Conservation (phyloP, 106 monocot species). For the Triglochin maritima region DNA sequence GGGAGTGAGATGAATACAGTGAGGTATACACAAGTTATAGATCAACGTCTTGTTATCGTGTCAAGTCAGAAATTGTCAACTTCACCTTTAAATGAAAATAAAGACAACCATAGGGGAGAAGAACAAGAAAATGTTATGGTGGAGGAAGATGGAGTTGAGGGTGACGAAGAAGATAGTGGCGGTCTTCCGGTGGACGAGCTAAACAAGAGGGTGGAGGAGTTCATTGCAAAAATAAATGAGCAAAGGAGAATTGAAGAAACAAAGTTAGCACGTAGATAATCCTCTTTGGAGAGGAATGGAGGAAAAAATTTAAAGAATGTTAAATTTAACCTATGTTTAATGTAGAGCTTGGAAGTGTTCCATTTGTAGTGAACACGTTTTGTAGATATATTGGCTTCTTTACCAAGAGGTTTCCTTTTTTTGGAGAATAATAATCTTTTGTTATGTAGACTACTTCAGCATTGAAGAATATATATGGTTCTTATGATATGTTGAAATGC, state of each 20-base stretch:
- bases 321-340: too few relatives aligned
- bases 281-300: background rate
- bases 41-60: background rate
- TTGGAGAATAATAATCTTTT: too few relatives aligned
- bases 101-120: background rate
- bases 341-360: too few relatives aligned
- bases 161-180: constrained; percentile 7
- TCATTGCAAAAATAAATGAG: constrained; percentile 55
- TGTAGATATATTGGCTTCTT: too few relatives aligned
- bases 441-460: too few relatives aligned
- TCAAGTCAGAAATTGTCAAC: background rate
- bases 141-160: constrained; percentile 12
- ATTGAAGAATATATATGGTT: too few relatives aligned
- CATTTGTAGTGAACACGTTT: too few relatives aligned
- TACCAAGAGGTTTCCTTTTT: too few relatives aligned
- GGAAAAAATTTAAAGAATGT: too few relatives aligned
- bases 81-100: background rate
- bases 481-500: too few relatives aligned
- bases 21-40: background rate
- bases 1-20: background rate
- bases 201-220: constrained; percentile 52
- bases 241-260: constrained; percentile 50
- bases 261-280: background rate
- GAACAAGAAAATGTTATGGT: constrained; percentile 6
- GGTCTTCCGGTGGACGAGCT: constrained; percentile 31